Evolutionary conservation across 306 rosid genomes (phyloP).

Genomic region (Pachyrhizus erosus): DNA sequence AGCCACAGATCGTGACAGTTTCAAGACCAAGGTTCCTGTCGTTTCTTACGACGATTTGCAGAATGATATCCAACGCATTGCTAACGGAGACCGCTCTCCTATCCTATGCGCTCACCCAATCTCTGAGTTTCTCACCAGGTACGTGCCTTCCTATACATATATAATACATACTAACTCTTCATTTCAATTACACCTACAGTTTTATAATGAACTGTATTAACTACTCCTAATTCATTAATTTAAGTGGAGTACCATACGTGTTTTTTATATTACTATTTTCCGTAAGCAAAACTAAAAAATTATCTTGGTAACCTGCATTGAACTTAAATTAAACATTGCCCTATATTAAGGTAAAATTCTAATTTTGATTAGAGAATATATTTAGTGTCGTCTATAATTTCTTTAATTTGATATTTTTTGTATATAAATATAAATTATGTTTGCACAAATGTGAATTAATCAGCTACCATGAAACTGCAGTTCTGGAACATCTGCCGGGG

Average conservation of each 20-base stretch:
- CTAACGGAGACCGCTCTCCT: slow-evolving; percentile 81
- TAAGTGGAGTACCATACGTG: too few relatives aligned
- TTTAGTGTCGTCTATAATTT: too few relatives aligned
- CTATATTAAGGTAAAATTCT: too few relatives aligned
- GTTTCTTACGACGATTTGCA: slow-evolving; percentile 77
- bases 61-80: slow-evolving; percentile 76
- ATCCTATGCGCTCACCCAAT: slow-evolving; percentile 73
- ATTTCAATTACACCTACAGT: too few relatives aligned
- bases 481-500: slow-evolving; percentile 93
- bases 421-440: neutral
- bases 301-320: too few relatives aligned
- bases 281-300: too few relatives aligned
- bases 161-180: too few relatives aligned
- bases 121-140: slow-evolving; percentile 94
- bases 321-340: too few relatives aligned
- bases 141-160: neutral
- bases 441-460: neutral
- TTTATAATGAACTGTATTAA: too few relatives aligned
- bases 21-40: slow-evolving; percentile 73
- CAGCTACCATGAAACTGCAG: slow-evolving; percentile 43
- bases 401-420: too few relatives aligned
- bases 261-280: too few relatives aligned
- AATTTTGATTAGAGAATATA: too few relatives aligned
- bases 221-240: slow-evolving; percentile 36
- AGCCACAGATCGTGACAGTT: slow-evolving; percentile 66